Evolutionary conservation across 2,329 filamentous ascomycete genomes (phyloP).

Genomic region (Aplosporella prunicola): DNA sequence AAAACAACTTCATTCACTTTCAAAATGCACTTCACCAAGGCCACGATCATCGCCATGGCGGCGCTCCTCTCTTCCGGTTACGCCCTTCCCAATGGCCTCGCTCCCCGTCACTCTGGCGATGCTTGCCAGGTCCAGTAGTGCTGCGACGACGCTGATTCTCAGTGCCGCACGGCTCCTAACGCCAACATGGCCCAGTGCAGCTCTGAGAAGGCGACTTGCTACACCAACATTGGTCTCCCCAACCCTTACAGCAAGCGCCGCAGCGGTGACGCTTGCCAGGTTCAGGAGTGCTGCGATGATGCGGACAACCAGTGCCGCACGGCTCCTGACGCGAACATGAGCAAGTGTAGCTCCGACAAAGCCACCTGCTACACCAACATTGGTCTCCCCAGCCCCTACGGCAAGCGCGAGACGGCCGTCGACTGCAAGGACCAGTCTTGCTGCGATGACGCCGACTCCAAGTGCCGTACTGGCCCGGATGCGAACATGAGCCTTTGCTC

Average conservation of each 20-base stretch:
- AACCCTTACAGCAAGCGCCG: conserved; percentile 4
- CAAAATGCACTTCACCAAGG: conserved; percentile 9
- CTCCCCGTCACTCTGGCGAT: no score
- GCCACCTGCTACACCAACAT: not conserved
- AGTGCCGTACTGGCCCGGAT: conserved; percentile 1
- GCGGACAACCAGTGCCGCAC: not conserved
- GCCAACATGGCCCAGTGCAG: conserved; percentile 6
- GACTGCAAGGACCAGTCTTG: no score
- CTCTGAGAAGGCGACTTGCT: not conserved
- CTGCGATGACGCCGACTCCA: conserved; percentile 1
- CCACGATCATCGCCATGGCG: conserved; percentile 10
- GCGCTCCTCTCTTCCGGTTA: conserved; percentile 6
- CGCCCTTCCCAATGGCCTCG: conserved; percentile 4
- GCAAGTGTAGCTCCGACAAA: not conserved
- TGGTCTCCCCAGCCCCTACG: conserved; percentile 4
- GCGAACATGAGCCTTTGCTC: conserved; percentile 7
- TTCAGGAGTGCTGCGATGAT: not conserved
- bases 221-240: not conserved
- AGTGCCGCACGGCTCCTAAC: conserved; percentile 1
- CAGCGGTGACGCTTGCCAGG: not conserved
- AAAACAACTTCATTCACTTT: no score
- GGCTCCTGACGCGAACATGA: conserved; percentile 4
- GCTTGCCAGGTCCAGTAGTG: no score
- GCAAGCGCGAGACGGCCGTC: not conserved
- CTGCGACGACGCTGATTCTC: conserved; percentile 1